Evolutionary conservation across 78 protist genomes (phyloP), one percentile per base, ranked within the genome.

Genomic region (Dictyostelium purpureum): DNA sequence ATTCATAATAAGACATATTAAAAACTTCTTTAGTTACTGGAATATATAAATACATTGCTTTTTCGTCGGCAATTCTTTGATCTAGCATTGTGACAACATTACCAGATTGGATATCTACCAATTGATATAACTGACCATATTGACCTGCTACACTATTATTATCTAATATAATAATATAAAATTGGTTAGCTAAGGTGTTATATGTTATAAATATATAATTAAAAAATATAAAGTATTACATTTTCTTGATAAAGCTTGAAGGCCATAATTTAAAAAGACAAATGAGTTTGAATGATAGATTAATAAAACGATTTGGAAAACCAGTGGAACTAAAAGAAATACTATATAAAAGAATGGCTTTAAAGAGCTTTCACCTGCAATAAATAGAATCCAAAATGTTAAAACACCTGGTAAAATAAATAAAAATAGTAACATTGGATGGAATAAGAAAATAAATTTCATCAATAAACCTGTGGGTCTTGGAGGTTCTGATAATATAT

Each of bases 1-100:
- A 73, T 61, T 85, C 83, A 74, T 51, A 85, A 52, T 85, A 85
- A 14, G 92, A 43, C 92, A 85, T 85, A 38, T 85, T 85, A 28
- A 85, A 85, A 2, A 85, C 92, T 42, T 85, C 71, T 56, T 85
- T 85, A 14, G 82, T 24, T 16, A 85, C 47, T 57, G 92, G 92
- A 28, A 85, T 40, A 59, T 85, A 85, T 5, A 85, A 52, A 57
- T 85, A 85, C 76, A 85, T 45, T 42, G 92, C 92, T 37, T 65
- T 61, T 47, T 85, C 92, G 73, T 85, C 92, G 43, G 78, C 69
- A 19, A 85, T 74, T 21, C 92, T 56, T 37, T 52, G 21, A 45
- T 85, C 92, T 26, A 85, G 45, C 33, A 85, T 61, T 47, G 92
- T 77, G 5, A 85, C 40, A 12, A 85, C 92, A 16, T 4, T 37